These are phyloP conservation scores for Alternaria incomplexa DNA, from an alignment of 2,329 filamentous ascomycete species.

Conservation along the genomic window DNA sequence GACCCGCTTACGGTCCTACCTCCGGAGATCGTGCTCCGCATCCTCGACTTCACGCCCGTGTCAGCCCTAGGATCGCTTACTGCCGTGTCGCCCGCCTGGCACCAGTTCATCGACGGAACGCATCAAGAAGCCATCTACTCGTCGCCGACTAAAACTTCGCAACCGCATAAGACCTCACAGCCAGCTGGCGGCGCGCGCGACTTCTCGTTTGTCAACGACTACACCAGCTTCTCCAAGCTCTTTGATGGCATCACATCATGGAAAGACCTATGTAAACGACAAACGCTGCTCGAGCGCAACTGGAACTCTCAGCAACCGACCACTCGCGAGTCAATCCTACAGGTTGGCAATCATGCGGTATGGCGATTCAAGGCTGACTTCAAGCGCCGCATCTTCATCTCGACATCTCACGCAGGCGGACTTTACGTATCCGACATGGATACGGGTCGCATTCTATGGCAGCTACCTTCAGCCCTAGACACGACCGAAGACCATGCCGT, in stretches of 20 bases:
- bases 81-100: conserved; percentile 6
- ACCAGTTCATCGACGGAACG: conserved; percentile 10
- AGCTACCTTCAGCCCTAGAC: conserved; percentile 1
- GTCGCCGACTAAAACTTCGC: conserved; percentile 1
- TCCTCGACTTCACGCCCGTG: conserved; percentile 11
- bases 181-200: neutral
- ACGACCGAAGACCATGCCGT: conserved; percentile 1
- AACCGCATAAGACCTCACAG: neutral
- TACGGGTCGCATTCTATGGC: conserved; percentile 1
- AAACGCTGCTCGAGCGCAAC: conserved; percentile 3
- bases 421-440: conserved; percentile 9
- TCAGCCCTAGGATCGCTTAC: conserved; percentile 4
- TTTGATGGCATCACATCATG: conserved; percentile 7
- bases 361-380: conserved; percentile 13
- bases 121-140: conserved; percentile 10
- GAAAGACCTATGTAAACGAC: conserved; percentile 7
- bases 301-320: conserved; percentile 1
- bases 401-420: conserved; percentile 9
- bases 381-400: conserved; percentile 12
- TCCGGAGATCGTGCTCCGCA: conserved; percentile 12
- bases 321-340: conserved; percentile 7
- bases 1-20: conserved; percentile 11
- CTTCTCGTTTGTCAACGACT: neutral
- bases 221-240: conserved; percentile 10
- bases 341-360: conserved; percentile 4